phyloP scores from a whole-genome alignment of 176 grass and related monocot species.

The Triticum urartu region DNA sequence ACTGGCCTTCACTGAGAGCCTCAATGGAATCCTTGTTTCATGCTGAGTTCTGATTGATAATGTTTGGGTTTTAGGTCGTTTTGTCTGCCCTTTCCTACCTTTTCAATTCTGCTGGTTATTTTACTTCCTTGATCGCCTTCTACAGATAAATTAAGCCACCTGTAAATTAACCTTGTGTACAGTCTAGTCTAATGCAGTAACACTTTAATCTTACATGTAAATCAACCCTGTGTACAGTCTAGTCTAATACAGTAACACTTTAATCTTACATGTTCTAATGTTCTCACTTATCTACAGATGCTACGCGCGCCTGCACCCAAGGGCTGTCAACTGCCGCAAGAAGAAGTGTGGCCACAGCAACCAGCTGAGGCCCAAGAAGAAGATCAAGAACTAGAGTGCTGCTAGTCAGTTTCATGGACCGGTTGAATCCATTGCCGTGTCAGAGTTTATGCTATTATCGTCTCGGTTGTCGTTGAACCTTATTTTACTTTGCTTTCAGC shows the following conservation, averaged over 20 bases:
- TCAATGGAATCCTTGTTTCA: not conserved
- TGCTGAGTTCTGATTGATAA: not conserved
- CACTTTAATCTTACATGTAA: not conserved
- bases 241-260: too few relatives aligned
- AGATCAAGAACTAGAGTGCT: conserved; percentile 61
- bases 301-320: conserved; percentile 62
- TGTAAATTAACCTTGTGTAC: not conserved
- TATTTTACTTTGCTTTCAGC: not conserved
- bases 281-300: conserved; percentile 27
- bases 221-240: not conserved
- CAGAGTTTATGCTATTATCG: not conserved
- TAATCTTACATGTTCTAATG: not conserved
- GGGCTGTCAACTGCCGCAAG: conserved; percentile 73
- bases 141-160: not conserved
- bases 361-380: conserved; percentile 82
- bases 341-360: conserved; percentile 85
- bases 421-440: not conserved
- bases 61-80: not conserved
- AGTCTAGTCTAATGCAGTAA: too few relatives aligned
- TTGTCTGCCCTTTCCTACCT: not conserved
- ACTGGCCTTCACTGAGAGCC: conserved; percentile 37
- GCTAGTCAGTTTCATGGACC: conserved; percentile 1
- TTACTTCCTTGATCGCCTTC: not conserved
- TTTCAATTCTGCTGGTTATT: not conserved
- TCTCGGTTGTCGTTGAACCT: not conserved